phyloP scores from a whole-genome alignment of 2,329 filamentous ascomycete species.

The Sarocladium oryzae region DNA sequence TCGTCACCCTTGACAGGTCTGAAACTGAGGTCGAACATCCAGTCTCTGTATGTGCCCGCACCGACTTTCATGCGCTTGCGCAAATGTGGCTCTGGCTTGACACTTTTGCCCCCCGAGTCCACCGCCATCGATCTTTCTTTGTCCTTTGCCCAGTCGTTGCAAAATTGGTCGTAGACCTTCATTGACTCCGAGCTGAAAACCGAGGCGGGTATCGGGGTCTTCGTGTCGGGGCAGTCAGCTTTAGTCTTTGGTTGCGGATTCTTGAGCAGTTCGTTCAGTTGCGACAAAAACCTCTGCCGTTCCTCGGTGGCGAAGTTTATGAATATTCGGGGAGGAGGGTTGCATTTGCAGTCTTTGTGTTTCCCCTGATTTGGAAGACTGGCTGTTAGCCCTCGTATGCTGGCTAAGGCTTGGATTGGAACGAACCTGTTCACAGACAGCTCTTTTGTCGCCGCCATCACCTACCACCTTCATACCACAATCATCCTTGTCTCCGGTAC shows the following conservation, averaged over 20 bases:
- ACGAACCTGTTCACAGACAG: background rate
- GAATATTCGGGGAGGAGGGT: background rate
- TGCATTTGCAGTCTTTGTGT: conserved; percentile 6
- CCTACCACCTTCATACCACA: background rate
- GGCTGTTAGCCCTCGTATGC: background rate
- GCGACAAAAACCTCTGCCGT: background rate
- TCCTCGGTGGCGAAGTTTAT: background rate
- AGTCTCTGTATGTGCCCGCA: background rate
- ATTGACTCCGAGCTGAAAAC: background rate
- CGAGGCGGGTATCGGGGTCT: background rate
- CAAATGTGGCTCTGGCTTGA: background rate
- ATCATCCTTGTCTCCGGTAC: background rate
- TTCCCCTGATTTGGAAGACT: background rate
- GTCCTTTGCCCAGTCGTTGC: background rate
- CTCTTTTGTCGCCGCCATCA: background rate
- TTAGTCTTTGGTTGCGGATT: background rate
- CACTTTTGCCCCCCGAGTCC: background rate
- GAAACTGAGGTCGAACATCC: background rate
- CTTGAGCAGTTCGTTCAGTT: background rate
- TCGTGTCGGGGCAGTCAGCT: background rate
- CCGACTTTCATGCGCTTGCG: background rate
- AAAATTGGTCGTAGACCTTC: background rate
- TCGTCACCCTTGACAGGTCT: background rate
- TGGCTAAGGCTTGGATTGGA: too few species aligned
- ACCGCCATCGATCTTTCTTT: background rate